These are phyloP conservation scores for Pelargonium cotyledonis DNA, from an alignment of 441 rosid genomes.

Conservation along the genomic window DNA sequence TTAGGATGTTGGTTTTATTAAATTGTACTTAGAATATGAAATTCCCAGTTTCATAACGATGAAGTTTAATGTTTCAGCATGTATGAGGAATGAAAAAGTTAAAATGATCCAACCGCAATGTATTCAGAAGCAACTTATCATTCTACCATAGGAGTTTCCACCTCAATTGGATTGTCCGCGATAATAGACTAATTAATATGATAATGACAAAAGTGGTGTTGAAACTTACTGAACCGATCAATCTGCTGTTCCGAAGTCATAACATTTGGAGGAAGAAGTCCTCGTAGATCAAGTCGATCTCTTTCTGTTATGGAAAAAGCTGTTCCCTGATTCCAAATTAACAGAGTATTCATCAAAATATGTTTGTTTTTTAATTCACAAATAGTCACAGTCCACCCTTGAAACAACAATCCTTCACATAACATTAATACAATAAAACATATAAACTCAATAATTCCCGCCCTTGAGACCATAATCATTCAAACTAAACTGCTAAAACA, in stretches of 20 bases:
- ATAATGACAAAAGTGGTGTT: neutral
- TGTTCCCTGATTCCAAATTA: constrained; percentile 52
- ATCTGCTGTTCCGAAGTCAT: constrained; percentile 90
- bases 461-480: neutral
- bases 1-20: neutral
- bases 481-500: neutral
- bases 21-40: neutral
- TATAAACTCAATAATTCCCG: neutral
- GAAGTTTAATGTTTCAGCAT: neutral
- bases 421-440: neutral
- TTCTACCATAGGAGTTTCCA: neutral
- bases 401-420: neutral
- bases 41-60: neutral
- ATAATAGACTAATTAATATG: neutral
- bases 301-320: constrained; percentile 94
- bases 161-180: neutral
- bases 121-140: neutral
- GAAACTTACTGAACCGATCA: constrained; percentile 74
- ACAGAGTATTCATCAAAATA: neutral
- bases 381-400: neutral
- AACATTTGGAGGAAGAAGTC: constrained; percentile 88
- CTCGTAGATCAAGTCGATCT: constrained; percentile 92
- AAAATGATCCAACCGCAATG: neutral
- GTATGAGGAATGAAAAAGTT: neutral
- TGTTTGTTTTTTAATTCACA: neutral